These are phyloP conservation scores for Westerdykella ornata DNA, from an alignment of 2,329 filamentous ascomycete species.

Conservation along the genomic window DNA sequence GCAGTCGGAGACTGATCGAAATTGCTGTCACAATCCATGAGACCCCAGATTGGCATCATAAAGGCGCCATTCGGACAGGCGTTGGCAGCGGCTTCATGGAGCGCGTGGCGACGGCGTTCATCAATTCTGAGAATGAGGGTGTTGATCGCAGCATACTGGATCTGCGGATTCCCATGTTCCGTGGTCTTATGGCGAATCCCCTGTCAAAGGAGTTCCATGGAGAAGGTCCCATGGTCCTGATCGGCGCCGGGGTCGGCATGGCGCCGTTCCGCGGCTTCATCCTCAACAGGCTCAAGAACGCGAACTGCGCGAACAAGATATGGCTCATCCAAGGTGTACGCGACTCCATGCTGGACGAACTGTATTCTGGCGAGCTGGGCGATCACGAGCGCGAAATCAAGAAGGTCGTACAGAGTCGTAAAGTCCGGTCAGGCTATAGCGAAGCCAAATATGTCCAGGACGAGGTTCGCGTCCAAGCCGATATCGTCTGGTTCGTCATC, in stretches of 20 bases:
- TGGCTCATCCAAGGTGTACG: constrained; percentile 92
- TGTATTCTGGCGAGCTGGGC: constrained; percentile 95
- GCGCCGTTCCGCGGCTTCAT: constrained; percentile 98
- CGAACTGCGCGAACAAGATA: constrained; percentile 95
- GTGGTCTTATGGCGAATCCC: constrained; percentile 94
- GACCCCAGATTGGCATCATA: constrained; percentile 67
- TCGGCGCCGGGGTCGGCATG: constrained; percentile 93
- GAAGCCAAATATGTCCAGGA: constrained; percentile 93
- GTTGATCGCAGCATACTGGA: constrained; percentile 47
- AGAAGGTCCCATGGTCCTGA: constrained; percentile 94
- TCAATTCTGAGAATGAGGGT: constrained; percentile 57
- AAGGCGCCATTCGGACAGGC: constrained; percentile 59
- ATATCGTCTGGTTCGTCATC: constrained; percentile 97
- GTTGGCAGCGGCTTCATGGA: constrained; percentile 93
- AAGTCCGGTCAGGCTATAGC: constrained; percentile 34
- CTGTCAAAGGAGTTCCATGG: constrained; percentile 84
- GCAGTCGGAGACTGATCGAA: constrained; percentile 72
- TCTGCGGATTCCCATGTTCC: constrained; percentile 90
- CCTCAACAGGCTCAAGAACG: constrained; percentile 83
- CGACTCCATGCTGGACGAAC: constrained; percentile 90
- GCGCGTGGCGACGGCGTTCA: constrained; percentile 66
- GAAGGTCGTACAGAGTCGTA: constrained; percentile 45
- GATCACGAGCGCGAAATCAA: constrained; percentile 64
- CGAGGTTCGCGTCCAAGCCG: constrained; percentile 82
- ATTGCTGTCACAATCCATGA: constrained; percentile 97